Percentiles rank a stretch among this genome's conserved stretches.
Evolutionary conservation across 306 rosid species (phyloP).

Genomic region (Ceratonia siliqua): DNA sequence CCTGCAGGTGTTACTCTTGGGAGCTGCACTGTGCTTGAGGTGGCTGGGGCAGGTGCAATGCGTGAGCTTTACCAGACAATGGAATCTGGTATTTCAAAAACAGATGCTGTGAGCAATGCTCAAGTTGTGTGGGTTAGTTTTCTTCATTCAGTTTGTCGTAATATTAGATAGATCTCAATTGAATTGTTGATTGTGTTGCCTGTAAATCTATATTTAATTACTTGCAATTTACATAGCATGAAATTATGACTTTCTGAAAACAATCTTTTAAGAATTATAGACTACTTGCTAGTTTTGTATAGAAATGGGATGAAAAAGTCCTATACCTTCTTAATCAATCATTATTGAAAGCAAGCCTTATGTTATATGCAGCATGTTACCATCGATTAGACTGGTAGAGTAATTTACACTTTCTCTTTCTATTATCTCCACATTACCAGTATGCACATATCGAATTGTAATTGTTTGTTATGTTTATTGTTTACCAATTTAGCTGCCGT

Average conservation of each 20-base stretch:
- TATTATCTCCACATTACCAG: not conserved
- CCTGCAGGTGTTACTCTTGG: constrained; percentile 78
- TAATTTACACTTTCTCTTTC: not conserved
- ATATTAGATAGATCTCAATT: not conserved
- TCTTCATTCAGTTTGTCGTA: constrained; percentile 12
- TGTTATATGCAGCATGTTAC: not conserved
- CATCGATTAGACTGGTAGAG: not conserved
- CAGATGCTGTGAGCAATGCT: constrained; percentile 37
- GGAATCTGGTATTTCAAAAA: constrained; percentile 53
- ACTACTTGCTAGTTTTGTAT: constrained; percentile 10
- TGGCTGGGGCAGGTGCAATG: constrained; percentile 72
- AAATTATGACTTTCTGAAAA: not conserved
- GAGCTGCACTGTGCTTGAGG: constrained; percentile 70
- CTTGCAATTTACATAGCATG: not conserved
- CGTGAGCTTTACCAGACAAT: constrained; percentile 52
- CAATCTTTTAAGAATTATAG: not conserved
- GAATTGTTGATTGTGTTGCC: not conserved
- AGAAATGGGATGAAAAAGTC: not conserved
- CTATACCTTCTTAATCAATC: not conserved
- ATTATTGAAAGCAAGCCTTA: not conserved
- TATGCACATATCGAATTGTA: not conserved
- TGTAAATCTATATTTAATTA: not conserved
- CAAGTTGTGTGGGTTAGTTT: constrained; percentile 83
- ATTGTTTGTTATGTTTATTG: not conserved
- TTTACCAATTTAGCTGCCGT: not conserved